These are phyloP conservation scores for Pythium pectinolyticum DNA, from an alignment of 352 stramenopile species.

Conservation along the genomic window DNA sequence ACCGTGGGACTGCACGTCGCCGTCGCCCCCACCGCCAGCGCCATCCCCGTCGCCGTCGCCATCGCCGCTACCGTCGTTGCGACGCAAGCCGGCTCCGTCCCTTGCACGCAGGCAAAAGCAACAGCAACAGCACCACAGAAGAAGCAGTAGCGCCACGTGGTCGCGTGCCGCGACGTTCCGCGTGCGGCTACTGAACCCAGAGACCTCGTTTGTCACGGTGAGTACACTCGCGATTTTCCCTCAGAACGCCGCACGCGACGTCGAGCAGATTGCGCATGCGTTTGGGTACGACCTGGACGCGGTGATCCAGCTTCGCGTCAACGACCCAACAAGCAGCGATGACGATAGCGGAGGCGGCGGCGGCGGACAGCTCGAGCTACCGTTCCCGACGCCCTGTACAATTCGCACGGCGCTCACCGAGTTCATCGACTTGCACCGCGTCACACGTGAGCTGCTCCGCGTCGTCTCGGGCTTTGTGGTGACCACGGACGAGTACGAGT, in stretches of 20 bases:
- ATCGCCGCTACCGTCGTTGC: neutral
- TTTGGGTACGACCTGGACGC: constrained; percentile 84
- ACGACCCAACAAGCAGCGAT: constrained; percentile 15
- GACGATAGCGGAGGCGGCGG: neutral
- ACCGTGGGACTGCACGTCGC: neutral
- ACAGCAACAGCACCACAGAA: neutral
- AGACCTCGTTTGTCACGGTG: constrained; percentile 72
- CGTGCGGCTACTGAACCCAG: constrained; percentile 48
- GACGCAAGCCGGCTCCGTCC: too few species aligned
- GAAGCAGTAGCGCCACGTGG: neutral
- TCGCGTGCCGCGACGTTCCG: constrained; percentile 46
- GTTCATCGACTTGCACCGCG: constrained; percentile 89
- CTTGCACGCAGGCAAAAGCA: too few species aligned
- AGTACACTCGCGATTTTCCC: constrained; percentile 88
- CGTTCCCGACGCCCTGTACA: constrained; percentile 90
- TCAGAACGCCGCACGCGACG: constrained; percentile 56
- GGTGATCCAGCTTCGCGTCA: constrained; percentile 66
- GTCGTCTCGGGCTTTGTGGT: constrained; percentile 50
- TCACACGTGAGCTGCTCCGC: constrained; percentile 61
- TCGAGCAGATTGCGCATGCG: constrained; percentile 64
- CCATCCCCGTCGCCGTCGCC: neutral
- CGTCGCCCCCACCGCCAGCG: neutral
- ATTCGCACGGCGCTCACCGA: constrained; percentile 84
- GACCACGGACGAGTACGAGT: constrained; percentile 39
- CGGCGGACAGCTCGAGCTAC: constrained; percentile 42